These are phyloP conservation scores for Iberis pinnata DNA, from an alignment of 345 rosid species.

Conservation along the genomic window DNA sequence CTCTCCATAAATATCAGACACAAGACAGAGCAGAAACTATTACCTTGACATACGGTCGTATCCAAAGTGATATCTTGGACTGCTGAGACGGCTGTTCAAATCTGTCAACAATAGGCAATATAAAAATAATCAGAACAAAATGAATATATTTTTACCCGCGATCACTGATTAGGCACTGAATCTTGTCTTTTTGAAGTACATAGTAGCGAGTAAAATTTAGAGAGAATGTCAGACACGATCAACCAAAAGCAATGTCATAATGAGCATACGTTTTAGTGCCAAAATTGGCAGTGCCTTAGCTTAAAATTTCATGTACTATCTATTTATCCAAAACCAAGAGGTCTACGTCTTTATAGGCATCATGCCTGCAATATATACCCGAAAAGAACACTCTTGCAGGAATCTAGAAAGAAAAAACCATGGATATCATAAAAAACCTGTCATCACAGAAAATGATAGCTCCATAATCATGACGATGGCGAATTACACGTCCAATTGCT, in stretches of 20 bases:
- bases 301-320: neutral
- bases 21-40: constrained; percentile 12
- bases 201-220: neutral
- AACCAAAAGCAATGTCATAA: constrained; percentile 10
- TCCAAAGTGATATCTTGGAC: constrained; percentile 86
- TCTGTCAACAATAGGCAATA: constrained; percentile 39
- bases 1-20: constrained; percentile 9
- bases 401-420: neutral
- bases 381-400: constrained; percentile 8
- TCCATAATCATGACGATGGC: constrained; percentile 91
- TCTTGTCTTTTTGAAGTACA: constrained; percentile 13
- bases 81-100: constrained; percentile 62
- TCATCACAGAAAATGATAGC: constrained; percentile 89
- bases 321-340: constrained; percentile 1
- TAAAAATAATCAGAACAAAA: constrained; percentile 11
- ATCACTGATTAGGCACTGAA: neutral
- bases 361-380: neutral
- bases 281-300: neutral
- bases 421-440: constrained; percentile 42
- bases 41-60: constrained; percentile 84
- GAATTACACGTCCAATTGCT: constrained; percentile 95
- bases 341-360: neutral
- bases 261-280: neutral
- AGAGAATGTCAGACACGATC: neutral
- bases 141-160: neutral